These are phyloP conservation scores for Juncus effusus DNA, from an alignment of 176 grass and related monocot species.

Conservation along the genomic window DNA sequence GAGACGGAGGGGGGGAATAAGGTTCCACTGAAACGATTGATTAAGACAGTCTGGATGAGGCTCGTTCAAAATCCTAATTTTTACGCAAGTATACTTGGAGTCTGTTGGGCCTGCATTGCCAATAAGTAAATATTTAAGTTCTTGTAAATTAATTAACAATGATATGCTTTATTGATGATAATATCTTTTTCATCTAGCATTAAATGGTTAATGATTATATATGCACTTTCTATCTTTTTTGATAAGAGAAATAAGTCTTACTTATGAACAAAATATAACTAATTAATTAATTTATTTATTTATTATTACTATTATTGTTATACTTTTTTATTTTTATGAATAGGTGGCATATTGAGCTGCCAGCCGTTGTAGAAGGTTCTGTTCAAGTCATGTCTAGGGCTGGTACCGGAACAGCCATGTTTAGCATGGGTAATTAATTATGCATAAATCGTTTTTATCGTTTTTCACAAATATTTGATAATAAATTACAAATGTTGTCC, in stretches of 20 bases:
- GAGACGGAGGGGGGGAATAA: not conserved
- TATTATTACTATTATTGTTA: not conserved
- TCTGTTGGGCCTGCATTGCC: slow-evolving; percentile 48
- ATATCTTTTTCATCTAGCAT: no score
- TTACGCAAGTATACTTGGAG: slow-evolving; percentile 59
- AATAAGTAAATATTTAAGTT: slow-evolving; percentile 37
- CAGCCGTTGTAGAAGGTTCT: slow-evolving; percentile 63
- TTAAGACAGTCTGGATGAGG: slow-evolving; percentile 49
- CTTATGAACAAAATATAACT: not conserved
- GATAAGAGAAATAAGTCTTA: no score
- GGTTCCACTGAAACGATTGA: slow-evolving; percentile 28
- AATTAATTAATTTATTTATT: slow-evolving; percentile 1
- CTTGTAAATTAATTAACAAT: no score
- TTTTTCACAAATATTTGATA: no score
- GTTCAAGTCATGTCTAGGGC: slow-evolving; percentile 73
- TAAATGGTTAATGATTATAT: no score
- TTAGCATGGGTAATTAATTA: slow-evolving; percentile 63
- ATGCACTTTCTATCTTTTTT: no score
- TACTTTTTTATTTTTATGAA: slow-evolving; percentile 1
- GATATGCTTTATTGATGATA: no score
- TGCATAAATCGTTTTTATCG: not conserved
- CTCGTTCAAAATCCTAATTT: slow-evolving; percentile 68
- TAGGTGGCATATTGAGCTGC: slow-evolving; percentile 78
- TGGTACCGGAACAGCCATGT: slow-evolving; percentile 69
- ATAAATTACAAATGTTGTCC: no score